Conservation (phyloP, 129 eudicot species). For the Arctium minus region DNA sequence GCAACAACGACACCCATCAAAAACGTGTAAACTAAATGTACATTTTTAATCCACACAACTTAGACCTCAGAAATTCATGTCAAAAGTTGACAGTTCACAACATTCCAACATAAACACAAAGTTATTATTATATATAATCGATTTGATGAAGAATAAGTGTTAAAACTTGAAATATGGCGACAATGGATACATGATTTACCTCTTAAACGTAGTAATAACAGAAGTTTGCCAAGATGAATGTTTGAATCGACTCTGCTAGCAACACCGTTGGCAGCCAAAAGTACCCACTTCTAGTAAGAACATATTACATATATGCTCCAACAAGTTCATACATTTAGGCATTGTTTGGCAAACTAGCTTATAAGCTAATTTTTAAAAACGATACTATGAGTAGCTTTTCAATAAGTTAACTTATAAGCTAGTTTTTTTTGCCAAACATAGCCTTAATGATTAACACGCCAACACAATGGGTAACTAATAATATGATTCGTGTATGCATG, state of each 20-base stretch:
- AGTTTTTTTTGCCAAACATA: too few relatives aligned
- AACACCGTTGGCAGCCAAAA: constrained; percentile 61
- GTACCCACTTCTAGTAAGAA: constrained; percentile 50
- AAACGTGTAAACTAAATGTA: constrained; percentile 20
- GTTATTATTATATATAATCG: background rate
- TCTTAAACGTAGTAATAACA: constrained; percentile 80
- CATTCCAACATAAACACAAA: constrained; percentile 34
- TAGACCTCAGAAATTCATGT: constrained; percentile 4
- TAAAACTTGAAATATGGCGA: background rate
- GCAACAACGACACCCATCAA: constrained; percentile 3
- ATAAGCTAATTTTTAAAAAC: too few relatives aligned
- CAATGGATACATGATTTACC: constrained; percentile 11
- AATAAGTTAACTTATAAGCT: too few relatives aligned
- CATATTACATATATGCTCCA: constrained; percentile 39
- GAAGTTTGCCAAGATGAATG: constrained; percentile 85
- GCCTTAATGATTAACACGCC: too few relatives aligned
- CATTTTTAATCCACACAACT: constrained; percentile 8
- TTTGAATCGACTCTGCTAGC: constrained; percentile 67
- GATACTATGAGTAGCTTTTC: too few relatives aligned
- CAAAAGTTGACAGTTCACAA: constrained; percentile 44
- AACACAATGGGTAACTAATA: too few relatives aligned
- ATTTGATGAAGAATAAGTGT: background rate
- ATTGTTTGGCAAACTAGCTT: background rate
- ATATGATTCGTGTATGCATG: too few relatives aligned
- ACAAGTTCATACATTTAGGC: constrained; percentile 62